Conservation (phyloP, 805 yeast genomes). For the Nakazawaea peltata region DNA sequence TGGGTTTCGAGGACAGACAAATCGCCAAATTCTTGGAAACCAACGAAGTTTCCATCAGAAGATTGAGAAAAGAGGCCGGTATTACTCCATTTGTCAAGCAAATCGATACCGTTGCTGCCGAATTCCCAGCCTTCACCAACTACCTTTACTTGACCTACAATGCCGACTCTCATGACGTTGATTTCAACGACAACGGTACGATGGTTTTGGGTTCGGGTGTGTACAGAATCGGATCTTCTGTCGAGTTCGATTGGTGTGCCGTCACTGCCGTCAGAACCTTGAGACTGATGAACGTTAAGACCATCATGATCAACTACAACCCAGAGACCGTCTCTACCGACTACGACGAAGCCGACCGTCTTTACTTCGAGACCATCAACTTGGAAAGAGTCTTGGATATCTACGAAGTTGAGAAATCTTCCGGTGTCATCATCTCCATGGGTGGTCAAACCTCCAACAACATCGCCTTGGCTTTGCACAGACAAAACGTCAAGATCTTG, state of each 20-base stretch:
- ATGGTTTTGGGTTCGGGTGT: constrained; percentile 98
- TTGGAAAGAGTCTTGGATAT: constrained; percentile 92
- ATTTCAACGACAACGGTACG: constrained; percentile 87
- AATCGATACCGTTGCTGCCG: constrained; percentile 98
- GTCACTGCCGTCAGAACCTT: constrained; percentile 93
- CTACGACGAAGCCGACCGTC: constrained; percentile 95
- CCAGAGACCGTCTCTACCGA: constrained; percentile 99
- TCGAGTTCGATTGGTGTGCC: constrained; percentile 99
- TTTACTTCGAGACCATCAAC: constrained; percentile 92
- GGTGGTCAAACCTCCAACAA: constrained; percentile 99
- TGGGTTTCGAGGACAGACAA: constrained; percentile 96
- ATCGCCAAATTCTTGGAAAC: constrained; percentile 83
- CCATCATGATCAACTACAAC: constrained; percentile 95
- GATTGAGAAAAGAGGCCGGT: constrained; percentile 80
- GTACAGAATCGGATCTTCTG: constrained; percentile 97
- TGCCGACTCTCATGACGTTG: constrained; percentile 79
- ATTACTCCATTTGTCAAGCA: constrained; percentile 90
- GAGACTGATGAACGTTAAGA: constrained; percentile 78
- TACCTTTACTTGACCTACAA: constrained; percentile 92
- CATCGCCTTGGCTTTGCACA: constrained; percentile 85
- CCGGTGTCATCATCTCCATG: constrained; percentile 93
- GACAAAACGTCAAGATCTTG: constrained; percentile 89
- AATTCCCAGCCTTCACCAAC: constrained; percentile 94
- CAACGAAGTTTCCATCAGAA: constrained; percentile 88
- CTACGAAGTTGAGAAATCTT: constrained; percentile 82